These are phyloP conservation scores for Fusarium vanettenii DNA, from an alignment of 2,329 filamentous ascomycete genomes.

Conservation along the genomic window DNA sequence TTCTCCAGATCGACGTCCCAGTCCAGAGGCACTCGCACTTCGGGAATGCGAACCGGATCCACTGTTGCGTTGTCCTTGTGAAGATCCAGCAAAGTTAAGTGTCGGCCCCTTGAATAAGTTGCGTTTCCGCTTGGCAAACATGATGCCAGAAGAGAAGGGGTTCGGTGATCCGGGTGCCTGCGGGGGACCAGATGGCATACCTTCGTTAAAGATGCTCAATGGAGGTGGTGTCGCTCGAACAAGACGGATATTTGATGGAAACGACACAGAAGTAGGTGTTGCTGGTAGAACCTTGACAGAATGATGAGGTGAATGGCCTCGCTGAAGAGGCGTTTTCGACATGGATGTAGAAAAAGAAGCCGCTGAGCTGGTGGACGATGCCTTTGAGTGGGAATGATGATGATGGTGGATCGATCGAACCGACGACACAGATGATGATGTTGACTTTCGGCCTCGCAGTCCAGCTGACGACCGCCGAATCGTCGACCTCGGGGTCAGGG, in stretches of 20 bases:
- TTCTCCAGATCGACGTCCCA: constrained; percentile 77
- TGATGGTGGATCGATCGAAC: constrained; percentile 91
- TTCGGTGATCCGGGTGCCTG: constrained; percentile 65
- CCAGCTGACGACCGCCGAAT: constrained; percentile 86
- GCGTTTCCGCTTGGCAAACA: constrained; percentile 85
- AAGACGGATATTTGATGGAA: constrained; percentile 88
- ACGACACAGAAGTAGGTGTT: constrained; percentile 79
- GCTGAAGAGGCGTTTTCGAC: constrained; percentile 73
- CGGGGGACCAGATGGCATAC: constrained; percentile 57
- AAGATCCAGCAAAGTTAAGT: constrained; percentile 63
- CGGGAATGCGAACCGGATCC: constrained; percentile 59
- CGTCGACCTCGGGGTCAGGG: constrained; percentile 87
- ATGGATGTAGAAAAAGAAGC: constrained; percentile 77
- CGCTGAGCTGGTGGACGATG: constrained; percentile 89
- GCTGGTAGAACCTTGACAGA: constrained; percentile 96
- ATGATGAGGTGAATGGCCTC: constrained; percentile 82
- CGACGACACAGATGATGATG: constrained; percentile 93
- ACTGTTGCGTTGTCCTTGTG: constrained; percentile 50
- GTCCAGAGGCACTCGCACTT: constrained; percentile 70
- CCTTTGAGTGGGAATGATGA: constrained; percentile 90
- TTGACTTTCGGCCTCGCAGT: constrained; percentile 91
- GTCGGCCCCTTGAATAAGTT: constrained; percentile 86
- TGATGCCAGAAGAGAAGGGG: constrained; percentile 71
- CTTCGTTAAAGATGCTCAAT: constrained; percentile 68
- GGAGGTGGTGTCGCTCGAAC: constrained; percentile 71